Conservation (phyloP, 2,329 filamentous ascomycete species). For the Fonsecaea monophora region DNA sequence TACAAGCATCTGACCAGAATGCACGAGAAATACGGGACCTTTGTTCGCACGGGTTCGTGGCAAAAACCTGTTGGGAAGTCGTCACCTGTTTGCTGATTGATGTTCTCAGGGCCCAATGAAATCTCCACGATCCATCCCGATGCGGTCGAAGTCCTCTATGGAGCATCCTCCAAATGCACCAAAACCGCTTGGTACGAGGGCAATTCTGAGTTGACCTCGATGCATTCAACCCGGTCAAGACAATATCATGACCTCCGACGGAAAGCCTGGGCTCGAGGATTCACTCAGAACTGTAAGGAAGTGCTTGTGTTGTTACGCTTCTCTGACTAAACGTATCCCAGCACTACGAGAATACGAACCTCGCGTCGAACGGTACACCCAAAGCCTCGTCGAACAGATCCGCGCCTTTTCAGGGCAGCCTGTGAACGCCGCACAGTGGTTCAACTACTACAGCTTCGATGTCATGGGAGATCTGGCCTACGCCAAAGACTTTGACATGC, state of each 20-base stretch:
- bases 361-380: conserved; percentile 38
- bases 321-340: conserved; percentile 36
- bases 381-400: conserved; percentile 38
- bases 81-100: neutral
- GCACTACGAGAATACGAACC: conserved; percentile 51
- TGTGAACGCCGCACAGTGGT: conserved; percentile 50
- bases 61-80: neutral
- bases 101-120: conserved; percentile 22
- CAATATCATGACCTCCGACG: conserved; percentile 49
- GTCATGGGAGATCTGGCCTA: conserved; percentile 46
- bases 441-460: conserved; percentile 45
- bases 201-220: conserved; percentile 45
- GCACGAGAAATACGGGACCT: conserved; percentile 46
- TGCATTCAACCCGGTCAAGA: conserved; percentile 50
- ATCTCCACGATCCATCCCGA: conserved; percentile 29
- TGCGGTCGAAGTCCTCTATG: conserved; percentile 49
- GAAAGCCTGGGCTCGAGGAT: conserved; percentile 51
- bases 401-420: conserved; percentile 23
- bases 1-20: conserved; percentile 42
- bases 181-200: conserved; percentile 53
- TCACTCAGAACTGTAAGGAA: conserved; percentile 12
- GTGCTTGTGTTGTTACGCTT: conserved; percentile 25
- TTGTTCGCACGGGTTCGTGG: conserved; percentile 45
- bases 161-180: conserved; percentile 46
- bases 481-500: conserved; percentile 45